Conservation (phyloP, 495 filamentous ascomycete species). For the Tuber borchii region DNA sequence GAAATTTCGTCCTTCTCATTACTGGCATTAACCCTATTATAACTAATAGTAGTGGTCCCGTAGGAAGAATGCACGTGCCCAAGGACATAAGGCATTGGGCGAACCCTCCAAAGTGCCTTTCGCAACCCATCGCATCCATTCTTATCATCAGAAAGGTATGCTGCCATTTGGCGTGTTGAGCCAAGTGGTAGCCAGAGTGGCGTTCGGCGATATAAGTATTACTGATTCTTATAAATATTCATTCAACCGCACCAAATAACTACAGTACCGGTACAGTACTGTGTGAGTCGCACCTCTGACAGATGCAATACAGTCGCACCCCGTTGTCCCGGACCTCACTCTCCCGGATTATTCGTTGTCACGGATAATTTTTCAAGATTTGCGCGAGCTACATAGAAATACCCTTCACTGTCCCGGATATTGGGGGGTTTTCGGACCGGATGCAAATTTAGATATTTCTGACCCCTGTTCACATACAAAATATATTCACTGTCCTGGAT, state of each 20-base stretch:
- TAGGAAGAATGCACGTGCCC: conserved; percentile 73
- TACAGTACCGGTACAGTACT: not conserved
- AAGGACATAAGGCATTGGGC: conserved; percentile 75
- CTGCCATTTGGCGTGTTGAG: conserved; percentile 40
- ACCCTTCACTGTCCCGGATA: no score
- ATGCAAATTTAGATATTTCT: no score
- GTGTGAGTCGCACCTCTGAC: not conserved
- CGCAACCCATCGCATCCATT: conserved; percentile 70
- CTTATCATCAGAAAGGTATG: conserved; percentile 61
- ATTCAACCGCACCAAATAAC: not conserved
- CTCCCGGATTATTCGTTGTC: no score
- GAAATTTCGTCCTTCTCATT: not conserved
- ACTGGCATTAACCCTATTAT: conserved; percentile 43
- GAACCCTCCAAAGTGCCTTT: conserved; percentile 68
- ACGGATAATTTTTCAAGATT: no score
- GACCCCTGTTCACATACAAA: no score
- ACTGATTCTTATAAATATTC: not conserved
- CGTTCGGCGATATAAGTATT: not conserved
- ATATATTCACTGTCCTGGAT: no score
- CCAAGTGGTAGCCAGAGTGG: not conserved
- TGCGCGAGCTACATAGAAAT: no score
- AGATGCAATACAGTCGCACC: no score
- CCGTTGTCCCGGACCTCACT: no score
- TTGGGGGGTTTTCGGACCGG: no score
- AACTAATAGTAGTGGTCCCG: conserved; percentile 55